These are phyloP conservation scores for Exserohilum rostratum DNA, from an alignment of 2,329 filamentous ascomycete species.

Conservation along the genomic window DNA sequence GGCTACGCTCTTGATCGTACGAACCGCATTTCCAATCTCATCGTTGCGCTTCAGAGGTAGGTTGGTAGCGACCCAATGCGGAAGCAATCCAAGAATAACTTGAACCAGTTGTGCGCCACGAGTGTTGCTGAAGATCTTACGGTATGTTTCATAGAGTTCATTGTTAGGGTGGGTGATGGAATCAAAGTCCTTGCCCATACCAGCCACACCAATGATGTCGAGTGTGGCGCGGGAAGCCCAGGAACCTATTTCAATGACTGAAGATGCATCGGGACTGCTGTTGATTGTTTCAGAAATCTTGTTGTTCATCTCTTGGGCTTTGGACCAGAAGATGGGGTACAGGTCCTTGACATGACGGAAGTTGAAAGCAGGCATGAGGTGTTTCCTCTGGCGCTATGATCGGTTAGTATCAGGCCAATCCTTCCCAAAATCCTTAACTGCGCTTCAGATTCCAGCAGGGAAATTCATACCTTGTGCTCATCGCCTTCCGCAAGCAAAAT, in stretches of 20 bases:
- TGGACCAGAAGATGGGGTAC: constrained; percentile 58
- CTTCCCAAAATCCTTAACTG: no score
- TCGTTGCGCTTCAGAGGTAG: constrained; percentile 74
- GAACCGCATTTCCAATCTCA: constrained; percentile 44
- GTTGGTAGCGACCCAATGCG: constrained; percentile 63
- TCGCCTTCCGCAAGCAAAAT: constrained; percentile 87
- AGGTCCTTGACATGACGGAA: constrained; percentile 59
- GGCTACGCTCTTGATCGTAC: constrained; percentile 64
- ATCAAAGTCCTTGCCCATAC: constrained; percentile 63
- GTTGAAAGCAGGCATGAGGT: constrained; percentile 57
- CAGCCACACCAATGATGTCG: constrained; percentile 64
- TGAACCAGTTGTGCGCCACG: constrained; percentile 61
- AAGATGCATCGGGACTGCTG: constrained; percentile 30
- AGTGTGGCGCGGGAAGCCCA: constrained; percentile 61
- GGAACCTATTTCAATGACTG: constrained; percentile 52
- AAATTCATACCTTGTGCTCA: constrained; percentile 70
- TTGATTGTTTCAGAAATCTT: constrained; percentile 42
- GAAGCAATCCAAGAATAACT: constrained; percentile 67
- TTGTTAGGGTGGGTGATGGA: constrained; percentile 58
- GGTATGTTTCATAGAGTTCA: constrained; percentile 60
- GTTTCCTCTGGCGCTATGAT: constrained; percentile 52
- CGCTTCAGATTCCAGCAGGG: background rate
- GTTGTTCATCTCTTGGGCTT: constrained; percentile 51
- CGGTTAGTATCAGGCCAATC: background rate
- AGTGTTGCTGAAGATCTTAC: constrained; percentile 56